Conservation (phyloP, 2,329 filamentous ascomycete genomes). For the Trichoderma afroharzianum region DNA sequence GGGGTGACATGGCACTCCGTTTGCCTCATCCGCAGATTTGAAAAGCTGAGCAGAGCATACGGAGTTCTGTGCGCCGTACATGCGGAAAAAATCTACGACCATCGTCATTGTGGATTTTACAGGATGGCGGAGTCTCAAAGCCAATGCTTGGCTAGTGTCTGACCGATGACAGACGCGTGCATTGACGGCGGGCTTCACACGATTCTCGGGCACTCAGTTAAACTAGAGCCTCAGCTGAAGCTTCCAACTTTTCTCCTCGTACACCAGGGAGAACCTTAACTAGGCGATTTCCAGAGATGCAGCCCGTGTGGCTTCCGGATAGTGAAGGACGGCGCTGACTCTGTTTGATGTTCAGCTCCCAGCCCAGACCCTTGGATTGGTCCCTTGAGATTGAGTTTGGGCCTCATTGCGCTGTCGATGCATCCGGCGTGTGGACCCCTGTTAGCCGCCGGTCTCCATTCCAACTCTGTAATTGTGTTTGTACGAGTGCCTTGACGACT, state of each 20-base stretch:
- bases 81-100: background rate
- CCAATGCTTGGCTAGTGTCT: background rate
- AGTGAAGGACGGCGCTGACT: background rate
- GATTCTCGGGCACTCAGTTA: background rate
- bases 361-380: background rate
- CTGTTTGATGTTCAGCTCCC: background rate
- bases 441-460: background rate
- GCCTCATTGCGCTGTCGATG: background rate
- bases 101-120: background rate
- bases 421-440: background rate
- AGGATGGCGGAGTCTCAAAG: background rate
- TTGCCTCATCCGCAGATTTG: background rate
- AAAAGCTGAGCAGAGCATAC: background rate
- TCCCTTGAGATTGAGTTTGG: background rate
- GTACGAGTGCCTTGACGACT: background rate
- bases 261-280: background rate
- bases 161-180: background rate
- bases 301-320: background rate
- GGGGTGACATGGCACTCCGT: background rate
- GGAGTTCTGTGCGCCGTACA: background rate
- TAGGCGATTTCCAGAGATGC: background rate
- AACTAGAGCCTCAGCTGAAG: background rate
- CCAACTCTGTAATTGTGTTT: background rate
- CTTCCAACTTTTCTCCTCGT: background rate
- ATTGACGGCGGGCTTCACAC: background rate